These are phyloP conservation scores for Cladosporium sp. DNA, from an alignment of 2,329 filamentous ascomycete genomes.

Conservation along the genomic window DNA sequence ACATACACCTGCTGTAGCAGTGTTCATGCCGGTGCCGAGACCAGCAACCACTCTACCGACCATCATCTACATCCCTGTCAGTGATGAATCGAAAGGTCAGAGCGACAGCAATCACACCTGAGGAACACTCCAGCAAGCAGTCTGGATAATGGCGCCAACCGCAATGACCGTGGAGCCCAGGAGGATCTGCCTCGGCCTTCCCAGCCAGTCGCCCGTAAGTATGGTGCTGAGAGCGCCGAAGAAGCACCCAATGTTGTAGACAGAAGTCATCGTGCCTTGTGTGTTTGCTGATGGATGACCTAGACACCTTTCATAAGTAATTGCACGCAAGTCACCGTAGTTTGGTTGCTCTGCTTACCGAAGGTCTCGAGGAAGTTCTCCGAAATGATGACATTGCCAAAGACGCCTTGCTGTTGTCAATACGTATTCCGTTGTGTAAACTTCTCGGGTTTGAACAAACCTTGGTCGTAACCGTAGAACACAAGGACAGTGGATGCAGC, in stretches of 20 bases:
- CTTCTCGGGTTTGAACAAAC: neutral
- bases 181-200: conserved; percentile 44
- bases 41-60: conserved; percentile 49
- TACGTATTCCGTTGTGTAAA: too few species aligned
- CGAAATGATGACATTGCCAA: conserved; percentile 36
- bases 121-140: conserved; percentile 41
- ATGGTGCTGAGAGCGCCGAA: conserved; percentile 46
- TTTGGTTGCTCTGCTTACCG: conserved; percentile 16
- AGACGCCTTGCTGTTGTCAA: conserved; percentile 17
- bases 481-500: conserved; percentile 53
- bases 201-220: conserved; percentile 46
- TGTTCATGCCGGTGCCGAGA: conserved; percentile 51
- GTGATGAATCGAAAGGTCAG: neutral
- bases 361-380: conserved; percentile 40
- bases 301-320: neutral
- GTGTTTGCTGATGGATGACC: conserved; percentile 36
- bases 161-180: conserved; percentile 44
- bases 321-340: neutral
- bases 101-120: conserved; percentile 15
- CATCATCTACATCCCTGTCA: conserved; percentile 40
- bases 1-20: conserved; percentile 46
- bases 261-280: conserved; percentile 41
- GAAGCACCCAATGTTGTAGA: conserved; percentile 48
- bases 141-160: conserved; percentile 48
- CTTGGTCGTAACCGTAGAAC: conserved; percentile 46